Conservation (phyloP, 2,329 filamentous ascomycete species). For the Botrytis porri region DNA sequence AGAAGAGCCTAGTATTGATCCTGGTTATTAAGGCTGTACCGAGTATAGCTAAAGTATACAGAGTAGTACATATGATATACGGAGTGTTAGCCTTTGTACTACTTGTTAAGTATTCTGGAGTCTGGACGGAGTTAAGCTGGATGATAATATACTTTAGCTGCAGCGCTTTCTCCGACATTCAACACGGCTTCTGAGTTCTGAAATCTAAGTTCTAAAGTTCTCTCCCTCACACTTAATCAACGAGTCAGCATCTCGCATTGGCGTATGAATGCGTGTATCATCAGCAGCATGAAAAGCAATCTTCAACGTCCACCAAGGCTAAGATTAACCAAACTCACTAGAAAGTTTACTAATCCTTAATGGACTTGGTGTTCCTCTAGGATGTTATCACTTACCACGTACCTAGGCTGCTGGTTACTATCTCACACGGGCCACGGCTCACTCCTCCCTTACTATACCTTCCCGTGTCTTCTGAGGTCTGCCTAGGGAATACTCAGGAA, state of each 20-base stretch:
- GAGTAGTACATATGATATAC: not conserved
- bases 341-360: not conserved
- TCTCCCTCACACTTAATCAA: not conserved
- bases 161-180: not conserved
- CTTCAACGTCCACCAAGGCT: not conserved
- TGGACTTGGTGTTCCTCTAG: not conserved
- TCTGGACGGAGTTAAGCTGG: not conserved
- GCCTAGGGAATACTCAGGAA: not conserved
- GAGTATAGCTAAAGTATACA: not conserved
- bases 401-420: not conserved
- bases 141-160: not conserved
- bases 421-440: not conserved
- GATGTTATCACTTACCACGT: not conserved
- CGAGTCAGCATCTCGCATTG: not conserved
- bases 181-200: not conserved
- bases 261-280: not conserved
- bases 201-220: not conserved
- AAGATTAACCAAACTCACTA: not conserved
- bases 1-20: not conserved
- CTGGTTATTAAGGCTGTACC: not conserved
- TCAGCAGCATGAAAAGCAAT: conserved; percentile 2
- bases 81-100: not conserved
- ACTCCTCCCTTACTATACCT: not conserved
- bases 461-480: not conserved
- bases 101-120: not conserved